Evolutionary conservation across 352 stramenopile genomes (phyloP).

Genomic region (Phytophthora hybrid): DNA sequence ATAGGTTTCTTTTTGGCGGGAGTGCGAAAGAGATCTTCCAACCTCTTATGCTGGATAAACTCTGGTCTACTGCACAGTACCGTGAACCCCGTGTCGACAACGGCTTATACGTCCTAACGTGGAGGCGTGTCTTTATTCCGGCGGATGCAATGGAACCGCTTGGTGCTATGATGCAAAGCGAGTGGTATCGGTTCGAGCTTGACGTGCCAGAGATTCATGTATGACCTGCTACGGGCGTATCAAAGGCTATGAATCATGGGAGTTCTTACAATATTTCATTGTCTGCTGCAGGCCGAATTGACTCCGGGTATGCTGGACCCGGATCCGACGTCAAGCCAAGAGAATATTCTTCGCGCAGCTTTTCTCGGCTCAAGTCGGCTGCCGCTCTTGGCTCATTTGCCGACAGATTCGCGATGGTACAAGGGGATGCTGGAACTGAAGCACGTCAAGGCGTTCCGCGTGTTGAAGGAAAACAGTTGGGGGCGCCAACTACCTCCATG

Average conservation of each 20-base stretch:
- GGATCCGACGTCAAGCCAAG: slow-evolving; percentile 24
- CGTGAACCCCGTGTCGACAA: slow-evolving; percentile 12
- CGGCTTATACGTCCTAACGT: slow-evolving; percentile 17
- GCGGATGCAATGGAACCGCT: slow-evolving; percentile 36
- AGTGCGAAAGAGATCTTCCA: slow-evolving; percentile 15
- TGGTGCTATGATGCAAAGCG: slow-evolving; percentile 46
- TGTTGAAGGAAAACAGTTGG: slow-evolving; percentile 49
- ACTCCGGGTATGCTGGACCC: slow-evolving; percentile 32
- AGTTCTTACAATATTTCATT: slow-evolving; percentile 6
- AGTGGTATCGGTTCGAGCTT: slow-evolving; percentile 46
- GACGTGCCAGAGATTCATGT: slow-evolving; percentile 47
- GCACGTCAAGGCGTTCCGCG: slow-evolving; percentile 29
- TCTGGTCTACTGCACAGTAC: background rate
- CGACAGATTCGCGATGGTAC: slow-evolving; percentile 40
- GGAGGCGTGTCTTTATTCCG: slow-evolving; percentile 31
- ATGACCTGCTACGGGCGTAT: slow-evolving; percentile 1
- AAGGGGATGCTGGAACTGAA: slow-evolving; percentile 30
- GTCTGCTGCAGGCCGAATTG: slow-evolving; percentile 32
- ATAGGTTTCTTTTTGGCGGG: slow-evolving; percentile 35
- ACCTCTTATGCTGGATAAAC: slow-evolving; percentile 19
- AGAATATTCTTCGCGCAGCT: slow-evolving; percentile 42
- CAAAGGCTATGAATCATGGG: background rate
- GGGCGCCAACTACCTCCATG: slow-evolving; percentile 32
- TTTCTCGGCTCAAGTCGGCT: slow-evolving; percentile 41
- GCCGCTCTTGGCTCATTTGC: slow-evolving; percentile 42